These are phyloP conservation scores for Ettlia oleoabundans DNA, from an alignment of 139 green algal species.

Conservation along the genomic window DNA sequence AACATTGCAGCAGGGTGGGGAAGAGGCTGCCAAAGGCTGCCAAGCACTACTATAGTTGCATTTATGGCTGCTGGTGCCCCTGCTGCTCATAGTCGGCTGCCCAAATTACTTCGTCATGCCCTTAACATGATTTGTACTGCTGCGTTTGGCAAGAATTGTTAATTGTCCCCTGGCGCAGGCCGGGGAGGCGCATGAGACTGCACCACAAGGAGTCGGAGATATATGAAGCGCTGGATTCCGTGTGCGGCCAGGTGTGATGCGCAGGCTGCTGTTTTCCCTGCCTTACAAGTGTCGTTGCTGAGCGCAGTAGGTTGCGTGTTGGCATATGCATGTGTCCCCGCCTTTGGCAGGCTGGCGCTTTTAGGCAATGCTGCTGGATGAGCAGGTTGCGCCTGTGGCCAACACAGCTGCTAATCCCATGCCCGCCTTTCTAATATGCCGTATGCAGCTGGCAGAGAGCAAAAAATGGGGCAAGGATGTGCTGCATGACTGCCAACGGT, in stretches of 20 bases:
- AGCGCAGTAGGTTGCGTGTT: background rate
- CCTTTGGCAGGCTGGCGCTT: too few relatives aligned
- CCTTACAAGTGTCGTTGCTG: background rate
- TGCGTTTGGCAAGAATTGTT: too few relatives aligned
- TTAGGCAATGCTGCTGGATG: too few relatives aligned
- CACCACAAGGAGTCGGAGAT: background rate
- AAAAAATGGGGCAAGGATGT: background rate
- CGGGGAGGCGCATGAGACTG: slow-evolving; percentile 7
- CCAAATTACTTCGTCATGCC: too few relatives aligned
- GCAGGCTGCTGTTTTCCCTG: background rate
- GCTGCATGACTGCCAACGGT: slow-evolving; percentile 17
- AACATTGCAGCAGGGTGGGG: slow-evolving; percentile 29
- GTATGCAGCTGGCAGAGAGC: background rate
- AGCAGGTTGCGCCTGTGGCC: too few relatives aligned
- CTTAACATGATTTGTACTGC: too few relatives aligned
- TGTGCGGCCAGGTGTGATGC: slow-evolving; percentile 4
- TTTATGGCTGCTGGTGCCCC: too few relatives aligned
- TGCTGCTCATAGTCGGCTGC: too few relatives aligned
- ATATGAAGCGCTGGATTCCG: background rate
- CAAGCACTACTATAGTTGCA: too few relatives aligned
- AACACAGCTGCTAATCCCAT: background rate
- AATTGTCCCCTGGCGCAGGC: background rate
- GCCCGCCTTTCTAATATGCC: too few relatives aligned
- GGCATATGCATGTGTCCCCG: too few relatives aligned
- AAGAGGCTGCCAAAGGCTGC: background rate